Evolutionary conservation across 164 flowering plant species (phyloP).

Genomic region (Amborella trichopoda): DNA sequence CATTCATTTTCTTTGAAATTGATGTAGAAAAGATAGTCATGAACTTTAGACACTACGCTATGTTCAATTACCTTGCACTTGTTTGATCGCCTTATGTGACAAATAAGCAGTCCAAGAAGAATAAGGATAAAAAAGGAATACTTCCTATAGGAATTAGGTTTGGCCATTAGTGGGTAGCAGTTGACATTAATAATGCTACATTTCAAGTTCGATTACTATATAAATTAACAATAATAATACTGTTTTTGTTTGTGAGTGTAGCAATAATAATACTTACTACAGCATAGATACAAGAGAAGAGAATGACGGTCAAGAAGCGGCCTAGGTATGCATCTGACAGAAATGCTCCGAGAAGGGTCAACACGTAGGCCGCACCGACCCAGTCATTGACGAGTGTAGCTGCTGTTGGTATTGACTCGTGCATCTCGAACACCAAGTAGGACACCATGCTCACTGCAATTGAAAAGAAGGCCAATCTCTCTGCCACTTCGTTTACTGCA

Average conservation of each 20-base stretch:
- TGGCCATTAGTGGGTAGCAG: no score
- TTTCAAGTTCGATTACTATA: no score
- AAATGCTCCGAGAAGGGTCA: slow-evolving; percentile 62
- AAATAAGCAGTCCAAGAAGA: no score
- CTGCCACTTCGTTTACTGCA: slow-evolving; percentile 69
- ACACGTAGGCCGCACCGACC: slow-evolving; percentile 56
- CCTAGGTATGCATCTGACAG: slow-evolving; percentile 70
- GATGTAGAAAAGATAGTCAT: no score
- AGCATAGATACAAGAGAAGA: slow-evolving; percentile 50
- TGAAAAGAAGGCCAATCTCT: slow-evolving; percentile 54
- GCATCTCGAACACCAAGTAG: slow-evolving; percentile 42
- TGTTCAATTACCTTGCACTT: no score
- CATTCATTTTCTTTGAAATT: no score
- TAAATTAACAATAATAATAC: neutral
- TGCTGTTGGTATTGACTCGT: slow-evolving; percentile 34
- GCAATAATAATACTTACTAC: slow-evolving; percentile 37
- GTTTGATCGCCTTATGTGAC: no score
- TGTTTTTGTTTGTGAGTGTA: neutral
- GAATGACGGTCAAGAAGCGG: slow-evolving; percentile 45
- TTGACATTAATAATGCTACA: no score
- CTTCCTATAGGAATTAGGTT: no score
- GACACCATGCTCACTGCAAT: slow-evolving; percentile 55
- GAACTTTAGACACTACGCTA: no score
- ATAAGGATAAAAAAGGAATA: no score
- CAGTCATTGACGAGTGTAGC: slow-evolving; percentile 50